Conservation (phyloP, 257 asterid genomes). For the Scutellaria baicalensis region DNA sequence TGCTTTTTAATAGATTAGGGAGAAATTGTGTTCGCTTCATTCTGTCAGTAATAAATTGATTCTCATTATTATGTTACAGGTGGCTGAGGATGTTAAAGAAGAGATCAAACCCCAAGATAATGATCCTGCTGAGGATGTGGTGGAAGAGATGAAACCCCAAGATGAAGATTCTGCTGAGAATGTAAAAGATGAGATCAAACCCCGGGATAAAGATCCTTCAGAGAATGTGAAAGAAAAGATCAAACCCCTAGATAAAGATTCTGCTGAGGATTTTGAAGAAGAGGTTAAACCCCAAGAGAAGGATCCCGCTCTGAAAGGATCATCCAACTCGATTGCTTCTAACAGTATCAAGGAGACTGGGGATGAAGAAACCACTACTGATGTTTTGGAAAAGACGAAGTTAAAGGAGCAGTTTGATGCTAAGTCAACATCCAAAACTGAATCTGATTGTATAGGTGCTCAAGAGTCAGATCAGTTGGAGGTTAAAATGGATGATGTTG, state of each 20-base stretch:
- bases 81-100: conserved; percentile 26
- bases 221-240: conserved; percentile 31
- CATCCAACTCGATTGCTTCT: conserved; percentile 30
- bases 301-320: conserved; percentile 3
- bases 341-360: conserved; percentile 34
- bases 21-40: not conserved
- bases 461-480: conserved; percentile 26
- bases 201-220: not conserved
- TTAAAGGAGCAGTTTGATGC: conserved; percentile 30
- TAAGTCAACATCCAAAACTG: conserved; percentile 31
- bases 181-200: not conserved
- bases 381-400: conserved; percentile 20
- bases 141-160: not conserved
- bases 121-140: conserved; percentile 8
- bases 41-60: not conserved
- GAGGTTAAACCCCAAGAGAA: not conserved
- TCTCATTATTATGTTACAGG: conserved; percentile 37
- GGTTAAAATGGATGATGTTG: conserved; percentile 24
- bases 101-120: conserved; percentile 27
- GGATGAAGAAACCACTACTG: conserved; percentile 21
- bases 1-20: not conserved
- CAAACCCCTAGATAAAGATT: not conserved
- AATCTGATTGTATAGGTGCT: conserved; percentile 35
- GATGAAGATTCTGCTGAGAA: not conserved
- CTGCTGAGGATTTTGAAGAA: too few relatives aligned